phyloP scores from a whole-genome alignment of 2,329 filamentous ascomycete species.

The Ceratocystis papillata region DNA sequence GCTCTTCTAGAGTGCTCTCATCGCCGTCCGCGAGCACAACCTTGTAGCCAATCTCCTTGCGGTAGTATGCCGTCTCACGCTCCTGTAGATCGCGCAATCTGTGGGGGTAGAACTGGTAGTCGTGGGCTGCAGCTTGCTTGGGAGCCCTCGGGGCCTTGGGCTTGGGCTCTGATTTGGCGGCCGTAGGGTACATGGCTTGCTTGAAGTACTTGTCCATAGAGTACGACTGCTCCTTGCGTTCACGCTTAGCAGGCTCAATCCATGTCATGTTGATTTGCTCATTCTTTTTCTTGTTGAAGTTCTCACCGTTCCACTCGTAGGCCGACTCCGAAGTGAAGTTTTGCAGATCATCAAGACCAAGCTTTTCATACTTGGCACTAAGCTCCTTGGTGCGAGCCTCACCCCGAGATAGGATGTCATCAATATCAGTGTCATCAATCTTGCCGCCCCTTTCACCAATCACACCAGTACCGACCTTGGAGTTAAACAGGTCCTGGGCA shows the following conservation, averaged over 20 bases:
- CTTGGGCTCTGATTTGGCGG: slow-evolving; percentile 75
- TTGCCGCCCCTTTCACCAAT: slow-evolving; percentile 50
- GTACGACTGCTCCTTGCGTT: slow-evolving; percentile 95
- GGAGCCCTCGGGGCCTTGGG: slow-evolving; percentile 92
- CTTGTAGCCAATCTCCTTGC: slow-evolving; percentile 94
- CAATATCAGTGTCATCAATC: slow-evolving; percentile 80
- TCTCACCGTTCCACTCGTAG: slow-evolving; percentile 98
- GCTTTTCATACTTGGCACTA: slow-evolving; percentile 89
- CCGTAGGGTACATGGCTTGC: slow-evolving; percentile 62
- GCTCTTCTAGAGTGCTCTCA: slow-evolving; percentile 74
- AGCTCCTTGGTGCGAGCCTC: slow-evolving; percentile 82
- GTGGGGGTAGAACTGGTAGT: slow-evolving; percentile 93
- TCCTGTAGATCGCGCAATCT: slow-evolving; percentile 82
- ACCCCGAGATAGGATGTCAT: slow-evolving; percentile 73
- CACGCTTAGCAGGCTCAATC: slow-evolving; percentile 98
- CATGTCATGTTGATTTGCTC: slow-evolving; percentile 75
- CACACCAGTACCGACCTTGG: slow-evolving; percentile 53
- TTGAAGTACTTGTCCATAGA: slow-evolving; percentile 99
- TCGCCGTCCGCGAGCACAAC: slow-evolving; percentile 79
- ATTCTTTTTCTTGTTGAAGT: slow-evolving; percentile 84
- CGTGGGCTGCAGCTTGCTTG: slow-evolving; percentile 82
- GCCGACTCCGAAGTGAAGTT: slow-evolving; percentile 96
- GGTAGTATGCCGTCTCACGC: slow-evolving; percentile 87
- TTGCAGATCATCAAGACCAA: slow-evolving; percentile 91
- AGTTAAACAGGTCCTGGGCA: slow-evolving; percentile 84